Evolutionary conservation across 1,284 basidiomycete genomes (phyloP).

Genomic region (Papiliotrema flavescens): DNA sequence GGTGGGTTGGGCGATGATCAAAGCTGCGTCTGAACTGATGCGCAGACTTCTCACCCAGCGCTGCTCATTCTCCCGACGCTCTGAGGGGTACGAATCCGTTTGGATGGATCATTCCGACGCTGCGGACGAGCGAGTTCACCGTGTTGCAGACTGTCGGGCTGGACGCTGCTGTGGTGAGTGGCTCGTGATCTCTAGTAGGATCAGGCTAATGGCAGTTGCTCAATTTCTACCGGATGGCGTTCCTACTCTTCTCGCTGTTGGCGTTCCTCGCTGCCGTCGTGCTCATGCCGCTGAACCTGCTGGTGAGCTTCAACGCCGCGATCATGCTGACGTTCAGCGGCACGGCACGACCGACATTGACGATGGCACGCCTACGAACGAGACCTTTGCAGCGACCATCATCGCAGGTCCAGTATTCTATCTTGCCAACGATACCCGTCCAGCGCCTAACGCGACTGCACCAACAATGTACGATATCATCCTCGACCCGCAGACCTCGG

Average conservation of each 20-base stretch:
- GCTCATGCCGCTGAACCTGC: slow-evolving; percentile 86
- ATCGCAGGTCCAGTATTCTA: background rate
- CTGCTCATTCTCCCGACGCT: slow-evolving; percentile 34
- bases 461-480: slow-evolving; percentile 60
- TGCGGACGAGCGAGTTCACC: slow-evolving; percentile 83
- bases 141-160: slow-evolving; percentile 95
- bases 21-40: background rate
- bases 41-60: slow-evolving; percentile 40
- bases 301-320: slow-evolving; percentile 53
- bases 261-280: slow-evolving; percentile 73
- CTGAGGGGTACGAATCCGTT: slow-evolving; percentile 57
- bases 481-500: slow-evolving; percentile 77
- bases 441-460: slow-evolving; percentile 40
- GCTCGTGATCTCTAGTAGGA: slow-evolving; percentile 6
- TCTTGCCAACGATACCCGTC: slow-evolving; percentile 46
- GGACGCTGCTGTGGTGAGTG: slow-evolving; percentile 82
- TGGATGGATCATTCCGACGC: slow-evolving; percentile 91
- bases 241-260: slow-evolving; percentile 80
- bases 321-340: slow-evolving; percentile 50
- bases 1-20: slow-evolving; percentile 53
- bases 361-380: slow-evolving; percentile 40
- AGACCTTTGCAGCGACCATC: slow-evolving; percentile 5
- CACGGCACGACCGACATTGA: slow-evolving; percentile 67
- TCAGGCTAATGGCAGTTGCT: slow-evolving; percentile 59
- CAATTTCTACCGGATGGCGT: slow-evolving; percentile 92